phyloP scores from a whole-genome alignment of 495 filamentous ascomycete genomes.

The Lasiosphaeris hirsuta region DNA sequence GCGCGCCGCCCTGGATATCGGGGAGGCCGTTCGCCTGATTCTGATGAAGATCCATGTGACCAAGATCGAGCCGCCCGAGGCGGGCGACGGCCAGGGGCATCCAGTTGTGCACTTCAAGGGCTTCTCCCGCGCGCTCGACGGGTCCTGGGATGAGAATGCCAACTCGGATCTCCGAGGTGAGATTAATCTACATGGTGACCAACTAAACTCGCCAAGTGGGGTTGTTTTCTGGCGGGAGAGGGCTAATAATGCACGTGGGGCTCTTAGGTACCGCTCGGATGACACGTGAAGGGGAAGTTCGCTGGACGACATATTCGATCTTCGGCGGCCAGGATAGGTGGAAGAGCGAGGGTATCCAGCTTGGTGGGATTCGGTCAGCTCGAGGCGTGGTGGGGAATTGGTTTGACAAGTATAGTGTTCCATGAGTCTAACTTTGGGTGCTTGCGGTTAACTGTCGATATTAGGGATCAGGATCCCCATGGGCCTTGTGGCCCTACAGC shows the following conservation, averaged over 20 bases:
- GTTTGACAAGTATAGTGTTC: slow-evolving; percentile 57
- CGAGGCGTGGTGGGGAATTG: slow-evolving; percentile 61
- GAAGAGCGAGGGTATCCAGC: slow-evolving; percentile 63
- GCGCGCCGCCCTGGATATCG: slow-evolving; percentile 46
- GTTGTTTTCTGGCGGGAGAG: not conserved
- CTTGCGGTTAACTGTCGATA: not conserved
- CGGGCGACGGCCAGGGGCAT: slow-evolving; percentile 44
- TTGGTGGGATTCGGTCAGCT: slow-evolving; percentile 55
- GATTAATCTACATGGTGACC: slow-evolving; percentile 24
- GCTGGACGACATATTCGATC: slow-evolving; percentile 63
- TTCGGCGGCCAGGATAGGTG: slow-evolving; percentile 60
- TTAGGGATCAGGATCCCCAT: slow-evolving; percentile 53
- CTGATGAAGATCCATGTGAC: slow-evolving; percentile 56
- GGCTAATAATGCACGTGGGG: not conserved
- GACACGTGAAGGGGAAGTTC: slow-evolving; percentile 61
- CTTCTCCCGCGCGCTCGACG: slow-evolving; percentile 50
- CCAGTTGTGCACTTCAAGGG: slow-evolving; percentile 61
- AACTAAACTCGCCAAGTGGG: not conserved
- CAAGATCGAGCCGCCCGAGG: slow-evolving; percentile 48
- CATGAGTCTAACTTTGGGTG: not conserved
- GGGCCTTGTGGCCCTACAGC: slow-evolving; percentile 63
- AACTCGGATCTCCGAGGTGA: slow-evolving; percentile 50
- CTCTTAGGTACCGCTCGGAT: slow-evolving; percentile 48
- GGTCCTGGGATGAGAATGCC: slow-evolving; percentile 57
- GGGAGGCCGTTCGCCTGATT: slow-evolving; percentile 62